Percentiles rank a stretch among this genome's conserved stretches.
These are phyloP conservation scores for Pythium phragmitis DNA, from an alignment of 352 stramenopile genomes.

Conservation along the genomic window DNA sequence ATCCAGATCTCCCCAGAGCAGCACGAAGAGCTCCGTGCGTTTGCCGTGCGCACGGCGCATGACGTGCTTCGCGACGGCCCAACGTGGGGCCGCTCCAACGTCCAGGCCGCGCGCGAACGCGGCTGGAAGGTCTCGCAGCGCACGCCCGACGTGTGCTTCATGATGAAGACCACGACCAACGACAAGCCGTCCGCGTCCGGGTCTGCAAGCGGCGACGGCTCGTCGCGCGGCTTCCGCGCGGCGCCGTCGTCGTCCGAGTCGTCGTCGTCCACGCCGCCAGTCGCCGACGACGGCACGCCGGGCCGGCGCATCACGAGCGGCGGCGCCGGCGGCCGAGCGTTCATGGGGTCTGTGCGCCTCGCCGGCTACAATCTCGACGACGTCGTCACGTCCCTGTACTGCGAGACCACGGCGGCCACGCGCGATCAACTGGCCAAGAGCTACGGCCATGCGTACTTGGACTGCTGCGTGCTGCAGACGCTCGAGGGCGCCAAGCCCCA, in stretches of 20 bases:
- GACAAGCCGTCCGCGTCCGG: constrained; percentile 23
- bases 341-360: constrained; percentile 55
- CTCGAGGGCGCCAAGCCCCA: constrained; percentile 58
- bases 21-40: constrained; percentile 62
- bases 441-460: constrained; percentile 56
- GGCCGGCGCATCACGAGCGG: constrained; percentile 3
- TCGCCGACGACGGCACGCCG: background rate
- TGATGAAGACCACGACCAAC: constrained; percentile 48
- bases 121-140: constrained; percentile 60
- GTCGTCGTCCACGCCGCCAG: constrained; percentile 3
- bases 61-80: constrained; percentile 57
- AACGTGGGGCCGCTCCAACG: constrained; percentile 63
- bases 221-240: background rate
- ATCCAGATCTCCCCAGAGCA: constrained; percentile 49
- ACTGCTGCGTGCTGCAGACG: constrained; percentile 62
- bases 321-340: constrained; percentile 24
- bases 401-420: constrained; percentile 55
- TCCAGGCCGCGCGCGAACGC: constrained; percentile 37
- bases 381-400: constrained; percentile 59
- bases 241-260: constrained; percentile 14
- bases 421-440: constrained; percentile 37
- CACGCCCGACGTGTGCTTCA: constrained; percentile 45
- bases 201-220: background rate
- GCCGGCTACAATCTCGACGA: constrained; percentile 60
- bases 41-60: constrained; percentile 47